Evolutionary conservation across 2,329 filamentous ascomycete genomes (phyloP).

Genomic region (Sordariomycetes sp.): DNA sequence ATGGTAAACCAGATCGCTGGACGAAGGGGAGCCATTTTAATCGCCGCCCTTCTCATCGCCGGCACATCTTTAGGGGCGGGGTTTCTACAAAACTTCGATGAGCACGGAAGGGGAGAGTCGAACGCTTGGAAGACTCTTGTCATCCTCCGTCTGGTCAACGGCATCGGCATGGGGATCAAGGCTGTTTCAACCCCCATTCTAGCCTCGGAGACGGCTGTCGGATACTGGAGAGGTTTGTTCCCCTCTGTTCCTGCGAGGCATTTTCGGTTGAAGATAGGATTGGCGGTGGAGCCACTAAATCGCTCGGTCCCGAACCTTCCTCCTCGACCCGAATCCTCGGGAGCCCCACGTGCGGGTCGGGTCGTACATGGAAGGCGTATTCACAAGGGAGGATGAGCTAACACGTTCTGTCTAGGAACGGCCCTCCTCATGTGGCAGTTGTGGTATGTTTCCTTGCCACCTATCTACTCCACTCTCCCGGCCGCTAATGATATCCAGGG

Average conservation of each 20-base stretch:
- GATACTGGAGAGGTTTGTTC: constrained; percentile 31
- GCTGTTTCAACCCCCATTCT: constrained; percentile 36
- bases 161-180: constrained; percentile 34
- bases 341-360: background rate
- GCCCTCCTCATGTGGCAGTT: constrained; percentile 36
- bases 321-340: background rate
- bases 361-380: background rate
- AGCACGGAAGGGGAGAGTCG: constrained; percentile 7
- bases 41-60: constrained; percentile 25
- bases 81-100: constrained; percentile 7
- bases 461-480: background rate
- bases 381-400: background rate
- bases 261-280: background rate
- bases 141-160: constrained; percentile 19
- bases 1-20: constrained; percentile 26
- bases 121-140: constrained; percentile 19
- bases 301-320: background rate
- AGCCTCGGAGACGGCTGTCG: constrained; percentile 32
- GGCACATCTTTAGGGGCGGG: constrained; percentile 23
- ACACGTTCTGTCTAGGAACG: constrained; percentile 7
- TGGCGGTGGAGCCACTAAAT: background rate
- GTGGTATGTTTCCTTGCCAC: constrained; percentile 14
- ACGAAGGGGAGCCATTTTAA: constrained; percentile 23
- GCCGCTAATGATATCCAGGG: constrained; percentile 9
- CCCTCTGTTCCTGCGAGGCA: background rate